Evolutionary conservation across 2,329 filamentous ascomycete species (phyloP).

Genomic region (Lachnellula hyalina): DNA sequence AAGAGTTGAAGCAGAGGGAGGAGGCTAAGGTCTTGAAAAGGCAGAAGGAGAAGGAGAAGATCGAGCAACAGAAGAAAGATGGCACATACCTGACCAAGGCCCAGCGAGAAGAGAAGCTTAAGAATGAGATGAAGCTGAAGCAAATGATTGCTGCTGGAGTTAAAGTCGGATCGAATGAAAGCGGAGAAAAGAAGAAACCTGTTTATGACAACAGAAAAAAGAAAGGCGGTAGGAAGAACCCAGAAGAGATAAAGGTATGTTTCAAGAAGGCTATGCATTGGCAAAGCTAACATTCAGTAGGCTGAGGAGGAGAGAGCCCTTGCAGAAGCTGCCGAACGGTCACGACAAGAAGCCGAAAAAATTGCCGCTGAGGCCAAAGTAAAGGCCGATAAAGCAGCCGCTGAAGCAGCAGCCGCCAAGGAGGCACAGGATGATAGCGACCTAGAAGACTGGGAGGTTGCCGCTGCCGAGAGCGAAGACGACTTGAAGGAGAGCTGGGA

Average conservation of each 20-base stretch:
- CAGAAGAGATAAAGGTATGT: constrained; percentile 47
- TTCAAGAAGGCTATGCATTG: not conserved
- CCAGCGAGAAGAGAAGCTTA: constrained; percentile 75
- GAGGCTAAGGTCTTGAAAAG: constrained; percentile 75
- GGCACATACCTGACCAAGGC: constrained; percentile 84
- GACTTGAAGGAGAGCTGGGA: constrained; percentile 95
- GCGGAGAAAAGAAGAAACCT: constrained; percentile 60
- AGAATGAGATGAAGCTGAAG: constrained; percentile 73
- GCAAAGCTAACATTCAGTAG: constrained; percentile 32
- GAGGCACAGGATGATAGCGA: constrained; percentile 55
- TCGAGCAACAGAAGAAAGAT: constrained; percentile 82
- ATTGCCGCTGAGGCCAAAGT: constrained; percentile 57
- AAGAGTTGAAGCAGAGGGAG: constrained; percentile 64
- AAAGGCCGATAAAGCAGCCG: constrained; percentile 54
- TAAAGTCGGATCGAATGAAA: constrained; percentile 59
- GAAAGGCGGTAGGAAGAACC: constrained; percentile 56
- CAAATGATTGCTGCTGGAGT: constrained; percentile 78
- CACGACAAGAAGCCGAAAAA: constrained; percentile 61
- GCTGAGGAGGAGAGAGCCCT: constrained; percentile 73
- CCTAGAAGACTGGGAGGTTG: constrained; percentile 80
- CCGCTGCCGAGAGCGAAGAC: constrained; percentile 68
- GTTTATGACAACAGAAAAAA: constrained; percentile 72
- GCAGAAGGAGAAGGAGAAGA: constrained; percentile 79
- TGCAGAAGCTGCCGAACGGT: constrained; percentile 72
- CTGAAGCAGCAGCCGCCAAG: constrained; percentile 49